These are phyloP conservation scores for Mariannaea sp. DNA, from an alignment of 2,329 filamentous ascomycete genomes.

Conservation along the genomic window DNA sequence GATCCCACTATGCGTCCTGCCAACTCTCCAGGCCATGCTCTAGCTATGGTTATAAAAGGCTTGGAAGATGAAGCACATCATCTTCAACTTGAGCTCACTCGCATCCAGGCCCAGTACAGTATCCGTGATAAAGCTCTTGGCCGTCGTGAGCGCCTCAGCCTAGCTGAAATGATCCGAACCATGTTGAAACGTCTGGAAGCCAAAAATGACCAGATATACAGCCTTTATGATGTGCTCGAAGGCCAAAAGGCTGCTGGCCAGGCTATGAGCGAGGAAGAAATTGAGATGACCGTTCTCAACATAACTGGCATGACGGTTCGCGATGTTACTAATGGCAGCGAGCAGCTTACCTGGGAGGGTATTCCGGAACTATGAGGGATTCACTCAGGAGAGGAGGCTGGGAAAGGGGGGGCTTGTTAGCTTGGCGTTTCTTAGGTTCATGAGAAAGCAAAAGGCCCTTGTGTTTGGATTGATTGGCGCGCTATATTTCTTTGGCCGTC, in stretches of 20 bases:
- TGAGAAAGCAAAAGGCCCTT: slow-evolving; percentile 5
- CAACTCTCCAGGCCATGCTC: slow-evolving; percentile 71
- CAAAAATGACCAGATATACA: slow-evolving; percentile 81
- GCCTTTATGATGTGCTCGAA: slow-evolving; percentile 81
- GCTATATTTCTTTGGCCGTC: slow-evolving; percentile 19
- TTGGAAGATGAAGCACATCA: slow-evolving; percentile 80
- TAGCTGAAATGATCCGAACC: slow-evolving; percentile 65
- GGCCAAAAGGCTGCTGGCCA: slow-evolving; percentile 72
- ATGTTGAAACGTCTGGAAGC: slow-evolving; percentile 68
- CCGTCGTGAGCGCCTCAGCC: slow-evolving; percentile 64
- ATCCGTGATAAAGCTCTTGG: slow-evolving; percentile 69
- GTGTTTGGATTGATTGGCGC: slow-evolving; percentile 22
- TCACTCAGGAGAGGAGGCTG: slow-evolving; percentile 7
- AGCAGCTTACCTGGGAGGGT: slow-evolving; percentile 50
- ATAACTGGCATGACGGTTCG: slow-evolving; percentile 54
- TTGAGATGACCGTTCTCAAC: slow-evolving; percentile 67
- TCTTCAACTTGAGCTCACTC: slow-evolving; percentile 70
- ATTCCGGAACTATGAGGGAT: slow-evolving; percentile 39
- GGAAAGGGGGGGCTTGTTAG: slow-evolving; percentile 24
- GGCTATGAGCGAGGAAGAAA: slow-evolving; percentile 64
- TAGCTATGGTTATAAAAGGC: slow-evolving; percentile 82
- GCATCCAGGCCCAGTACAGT: slow-evolving; percentile 66
- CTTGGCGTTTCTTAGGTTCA: slow-evolving; percentile 32
- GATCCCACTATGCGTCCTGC: slow-evolving; percentile 67
- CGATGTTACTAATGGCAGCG: slow-evolving; percentile 45